Percentiles rank a stretch among this genome's conserved stretches.
Evolutionary conservation across 2,329 filamentous ascomycete genomes (phyloP).

Genomic region (Curvularia verruculosa): DNA sequence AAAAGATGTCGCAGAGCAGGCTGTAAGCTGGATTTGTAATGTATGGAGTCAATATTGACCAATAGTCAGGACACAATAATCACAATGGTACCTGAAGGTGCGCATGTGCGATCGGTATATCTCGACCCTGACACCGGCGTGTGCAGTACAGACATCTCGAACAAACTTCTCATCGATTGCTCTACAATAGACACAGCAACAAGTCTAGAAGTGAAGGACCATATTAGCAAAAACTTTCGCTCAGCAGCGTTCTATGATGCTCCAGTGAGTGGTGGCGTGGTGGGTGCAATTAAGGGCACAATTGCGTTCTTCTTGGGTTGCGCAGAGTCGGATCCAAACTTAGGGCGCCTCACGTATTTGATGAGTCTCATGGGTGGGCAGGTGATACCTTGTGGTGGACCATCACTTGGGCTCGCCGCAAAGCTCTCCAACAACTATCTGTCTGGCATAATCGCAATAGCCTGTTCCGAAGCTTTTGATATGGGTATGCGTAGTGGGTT

Average conservation of each 20-base stretch:
- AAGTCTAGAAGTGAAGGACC: conserved; percentile 54
- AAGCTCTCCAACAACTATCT: conserved; percentile 69
- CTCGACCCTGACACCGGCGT: conserved; percentile 54
- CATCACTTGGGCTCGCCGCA: conserved; percentile 62
- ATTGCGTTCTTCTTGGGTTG: conserved; percentile 64
- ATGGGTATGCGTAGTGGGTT: conserved; percentile 65
- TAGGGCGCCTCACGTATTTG: conserved; percentile 53
- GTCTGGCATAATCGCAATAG: conserved; percentile 64
- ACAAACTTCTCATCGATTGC: conserved; percentile 61
- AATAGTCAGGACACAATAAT: conserved; percentile 55
- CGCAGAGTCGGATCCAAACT: conserved; percentile 53
- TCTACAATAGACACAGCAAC: conserved; percentile 63
- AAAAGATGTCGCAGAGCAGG: conserved; percentile 58
- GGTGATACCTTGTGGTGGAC: conserved; percentile 62
- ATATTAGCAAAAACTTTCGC: conserved; percentile 48
- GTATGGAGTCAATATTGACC: conserved; percentile 3
- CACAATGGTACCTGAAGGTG: conserved; percentile 62
- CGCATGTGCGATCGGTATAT: conserved; percentile 59
- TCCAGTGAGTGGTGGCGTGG: conserved; percentile 60
- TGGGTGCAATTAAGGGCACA: conserved; percentile 59
- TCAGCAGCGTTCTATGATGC: conserved; percentile 59
- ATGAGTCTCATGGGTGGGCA: conserved; percentile 60
- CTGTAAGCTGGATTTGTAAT: conserved; percentile 44
- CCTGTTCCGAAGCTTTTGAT: conserved; percentile 64
- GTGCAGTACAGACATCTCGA: conserved; percentile 49